Evolutionary conservation across 169 alveolate genomes (phyloP), one percentile per base, ranked within the genome.

Genomic region (Eimeria praecox): DNA sequence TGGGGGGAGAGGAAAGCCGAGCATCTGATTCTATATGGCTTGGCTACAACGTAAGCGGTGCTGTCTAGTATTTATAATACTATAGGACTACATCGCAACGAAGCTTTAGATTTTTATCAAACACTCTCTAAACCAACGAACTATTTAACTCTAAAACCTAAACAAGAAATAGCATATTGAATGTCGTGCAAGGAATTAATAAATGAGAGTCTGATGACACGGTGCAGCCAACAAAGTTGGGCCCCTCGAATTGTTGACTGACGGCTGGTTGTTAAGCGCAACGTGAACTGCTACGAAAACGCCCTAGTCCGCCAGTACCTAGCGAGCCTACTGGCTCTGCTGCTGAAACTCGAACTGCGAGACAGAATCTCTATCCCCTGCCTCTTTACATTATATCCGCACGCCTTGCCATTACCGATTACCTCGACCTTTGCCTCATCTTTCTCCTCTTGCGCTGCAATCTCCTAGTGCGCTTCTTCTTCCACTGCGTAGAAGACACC

Each of bases 391-490:
- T 66, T 66, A 30, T 66, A 24, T 24, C 42, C 35, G 33, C 24
- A 14, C 77, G n/a, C 42, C 77, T 66, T 27, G n/a, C 35, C 77
- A 12, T 78, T 24, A 24, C 64, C 16, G 44, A 49, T 96, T 62
- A 98, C 95, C 99, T 97, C 73, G 99, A 98, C 92, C 99, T 96
- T 90, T 98, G 99, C 95, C 99, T 97, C 99, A 98, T 98, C 97
- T 98, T 98, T 96, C 99, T 97, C 80, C 99, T 97, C 97, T 98
- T 98, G 54, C 98, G 96, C 96, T 98, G 99, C 90, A 98, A 96
- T 86, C 99, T 98, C 90, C 98, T 97, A 20, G 99, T 98, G 97
- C 99, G 97, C 98, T 98, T 98, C 98, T 98, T 98, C 98, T 98
- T 98, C 99, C 99, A 98, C 99, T 98, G 96, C 54, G 91, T 46